These are phyloP conservation scores for Malassezia obtusa DNA, from an alignment of 1,284 basidiomycete genomes.

Conservation along the genomic window DNA sequence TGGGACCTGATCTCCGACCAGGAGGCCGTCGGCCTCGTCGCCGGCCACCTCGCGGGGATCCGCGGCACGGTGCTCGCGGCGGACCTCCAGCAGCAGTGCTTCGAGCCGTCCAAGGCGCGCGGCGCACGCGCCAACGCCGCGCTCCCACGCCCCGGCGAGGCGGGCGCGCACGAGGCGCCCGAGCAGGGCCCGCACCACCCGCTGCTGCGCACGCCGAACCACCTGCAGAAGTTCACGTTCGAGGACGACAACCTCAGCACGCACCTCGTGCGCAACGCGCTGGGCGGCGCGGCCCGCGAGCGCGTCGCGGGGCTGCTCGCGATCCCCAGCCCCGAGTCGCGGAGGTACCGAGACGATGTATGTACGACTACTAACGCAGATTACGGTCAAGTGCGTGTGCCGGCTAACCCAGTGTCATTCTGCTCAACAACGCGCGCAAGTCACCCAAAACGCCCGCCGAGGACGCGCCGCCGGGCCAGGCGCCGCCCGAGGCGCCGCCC, in stretches of 20 bases:
- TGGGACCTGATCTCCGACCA: slow-evolving; percentile 93
- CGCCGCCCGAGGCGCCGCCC: background rate
- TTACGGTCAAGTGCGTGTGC: slow-evolving; percentile 18
- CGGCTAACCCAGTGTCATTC: slow-evolving; percentile 14
- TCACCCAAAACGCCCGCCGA: background rate
- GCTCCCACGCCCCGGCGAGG: slow-evolving; percentile 5
- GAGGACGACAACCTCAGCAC: slow-evolving; percentile 73
- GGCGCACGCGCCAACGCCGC: slow-evolving; percentile 16
- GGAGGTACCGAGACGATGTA: slow-evolving; percentile 45
- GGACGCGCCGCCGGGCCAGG: background rate
- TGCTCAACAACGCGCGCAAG: slow-evolving; percentile 7
- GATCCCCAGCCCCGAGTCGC: slow-evolving; percentile 69
- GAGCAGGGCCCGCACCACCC: slow-evolving; percentile 21
- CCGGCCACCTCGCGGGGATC: slow-evolving; percentile 41
- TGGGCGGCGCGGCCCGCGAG: slow-evolving; percentile 70
- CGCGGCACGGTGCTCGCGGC: slow-evolving; percentile 33
- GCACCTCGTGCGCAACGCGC: slow-evolving; percentile 85
- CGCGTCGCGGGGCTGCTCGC: slow-evolving; percentile 65
- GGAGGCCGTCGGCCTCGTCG: slow-evolving; percentile 72
- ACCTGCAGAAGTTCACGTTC: slow-evolving; percentile 34
- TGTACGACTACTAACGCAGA: slow-evolving; percentile 12
- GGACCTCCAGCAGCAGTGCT: slow-evolving; percentile 32
- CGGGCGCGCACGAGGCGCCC: background rate
- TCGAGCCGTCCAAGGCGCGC: slow-evolving; percentile 21
- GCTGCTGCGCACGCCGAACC: slow-evolving; percentile 28